Evolutionary conservation across 2,329 filamentous ascomycete species (phyloP).

Genomic region (Fusarium praegraminearum): DNA sequence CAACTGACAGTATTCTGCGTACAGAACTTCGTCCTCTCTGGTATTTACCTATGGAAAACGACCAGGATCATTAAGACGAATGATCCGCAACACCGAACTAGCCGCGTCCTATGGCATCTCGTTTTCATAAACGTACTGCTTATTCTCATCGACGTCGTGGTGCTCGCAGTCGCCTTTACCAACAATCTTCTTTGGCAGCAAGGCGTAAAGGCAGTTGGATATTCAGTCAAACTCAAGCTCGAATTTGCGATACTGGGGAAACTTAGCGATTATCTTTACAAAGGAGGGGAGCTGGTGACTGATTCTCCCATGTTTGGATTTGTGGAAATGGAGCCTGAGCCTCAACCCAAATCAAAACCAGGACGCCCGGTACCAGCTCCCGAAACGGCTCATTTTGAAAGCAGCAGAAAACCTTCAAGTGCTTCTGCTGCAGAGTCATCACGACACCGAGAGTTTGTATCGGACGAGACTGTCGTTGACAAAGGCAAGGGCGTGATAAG

Average conservation of each 20-base stretch:
- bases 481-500: slow-evolving; percentile 18
- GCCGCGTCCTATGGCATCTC: slow-evolving; percentile 36
- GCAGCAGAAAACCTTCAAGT: slow-evolving; percentile 16
- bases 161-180: slow-evolving; percentile 51
- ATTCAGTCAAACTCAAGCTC: slow-evolving; percentile 55
- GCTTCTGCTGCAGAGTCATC: slow-evolving; percentile 18
- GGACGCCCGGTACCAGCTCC: not conserved
- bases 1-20: slow-evolving; percentile 33
- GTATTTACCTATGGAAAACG: slow-evolving; percentile 37
- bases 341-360: slow-evolving; percentile 7
- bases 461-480: not conserved
- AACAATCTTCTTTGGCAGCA: slow-evolving; percentile 51
- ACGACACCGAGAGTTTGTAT: not conserved
- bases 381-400: slow-evolving; percentile 6
- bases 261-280: slow-evolving; percentile 52
- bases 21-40: slow-evolving; percentile 34
- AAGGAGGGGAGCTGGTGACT: slow-evolving; percentile 30
- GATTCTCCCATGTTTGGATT: slow-evolving; percentile 34
- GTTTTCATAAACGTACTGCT: slow-evolving; percentile 57
- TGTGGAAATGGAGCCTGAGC: slow-evolving; percentile 32
- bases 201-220: slow-evolving; percentile 51
- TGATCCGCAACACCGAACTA: slow-evolving; percentile 16
- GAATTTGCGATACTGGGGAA: slow-evolving; percentile 54
- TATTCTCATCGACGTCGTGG: slow-evolving; percentile 57
- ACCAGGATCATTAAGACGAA: slow-evolving; percentile 24